Percentiles rank a stretch among this genome's conserved stretches.
These are phyloP conservation scores for Cornus florida DNA, from an alignment of 148 eudicot species.

Conservation along the genomic window DNA sequence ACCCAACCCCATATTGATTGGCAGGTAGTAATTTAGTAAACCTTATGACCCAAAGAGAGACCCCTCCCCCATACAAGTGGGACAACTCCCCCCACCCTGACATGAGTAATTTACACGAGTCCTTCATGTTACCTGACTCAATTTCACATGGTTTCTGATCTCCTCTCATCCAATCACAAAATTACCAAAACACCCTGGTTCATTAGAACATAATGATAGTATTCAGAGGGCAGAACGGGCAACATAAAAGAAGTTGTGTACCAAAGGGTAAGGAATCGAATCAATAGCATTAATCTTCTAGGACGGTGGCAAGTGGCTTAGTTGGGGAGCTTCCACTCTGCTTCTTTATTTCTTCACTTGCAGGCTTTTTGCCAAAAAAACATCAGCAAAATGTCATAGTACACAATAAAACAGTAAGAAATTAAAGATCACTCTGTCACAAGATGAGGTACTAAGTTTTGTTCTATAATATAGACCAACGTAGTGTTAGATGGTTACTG, in stretches of 20 bases:
- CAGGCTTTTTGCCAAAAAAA: neutral
- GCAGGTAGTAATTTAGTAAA: neutral
- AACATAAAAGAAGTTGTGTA: neutral
- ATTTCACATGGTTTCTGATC: conserved; percentile 35
- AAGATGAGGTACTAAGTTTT: conserved; percentile 4
- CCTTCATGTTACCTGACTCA: conserved; percentile 18
- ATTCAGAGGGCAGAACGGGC: conserved; percentile 1
- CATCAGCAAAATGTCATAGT: conserved; percentile 3
- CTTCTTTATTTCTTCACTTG: conserved; percentile 11
- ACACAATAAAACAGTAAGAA: neutral
- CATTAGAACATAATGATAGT: neutral
- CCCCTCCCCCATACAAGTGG: conserved; percentile 7
- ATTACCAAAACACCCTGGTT: neutral
- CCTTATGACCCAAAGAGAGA: neutral
- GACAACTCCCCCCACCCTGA: conserved; percentile 4
- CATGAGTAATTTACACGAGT: conserved; percentile 34
- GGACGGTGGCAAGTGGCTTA: conserved; percentile 3
- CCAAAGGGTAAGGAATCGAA: conserved; percentile 14
- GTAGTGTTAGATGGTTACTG: conserved; percentile 10
- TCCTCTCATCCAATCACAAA: conserved; percentile 1
- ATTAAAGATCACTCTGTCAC: neutral
- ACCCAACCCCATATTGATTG: neutral
- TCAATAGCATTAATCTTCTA: conserved; percentile 8
- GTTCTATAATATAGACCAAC: conserved; percentile 10
- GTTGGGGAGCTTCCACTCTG: conserved; percentile 26